phyloP scores from a whole-genome alignment of 768 basidiomycete genomes.

The Pleurotus eryngii region DNA sequence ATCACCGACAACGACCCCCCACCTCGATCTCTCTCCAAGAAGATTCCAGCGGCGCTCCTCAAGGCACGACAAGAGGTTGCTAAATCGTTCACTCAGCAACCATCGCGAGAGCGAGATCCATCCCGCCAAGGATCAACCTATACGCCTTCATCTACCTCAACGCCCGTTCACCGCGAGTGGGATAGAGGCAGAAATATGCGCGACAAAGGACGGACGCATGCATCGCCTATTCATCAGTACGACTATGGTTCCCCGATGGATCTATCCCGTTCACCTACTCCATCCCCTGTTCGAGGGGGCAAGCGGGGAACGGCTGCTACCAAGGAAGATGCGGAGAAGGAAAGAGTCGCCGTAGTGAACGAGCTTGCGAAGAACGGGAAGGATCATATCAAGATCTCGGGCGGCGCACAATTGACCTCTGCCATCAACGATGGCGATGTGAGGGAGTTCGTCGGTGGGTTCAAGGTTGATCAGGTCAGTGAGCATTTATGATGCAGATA shows the following conservation, averaged over 20 bases:
- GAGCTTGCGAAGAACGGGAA: constrained; percentile 59
- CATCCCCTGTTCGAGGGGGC: constrained; percentile 12
- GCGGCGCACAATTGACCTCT: constrained; percentile 42
- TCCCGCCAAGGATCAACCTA: neutral
- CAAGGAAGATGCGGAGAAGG: constrained; percentile 31
- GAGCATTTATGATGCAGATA: constrained; percentile 3
- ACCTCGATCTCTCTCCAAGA: neutral
- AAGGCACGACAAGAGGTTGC: constrained; percentile 2
- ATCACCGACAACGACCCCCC: neutral
- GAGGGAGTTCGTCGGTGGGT: constrained; percentile 61
- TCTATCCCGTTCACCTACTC: constrained; percentile 30
- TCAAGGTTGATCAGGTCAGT: constrained; percentile 71
- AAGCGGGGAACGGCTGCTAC: constrained; percentile 8
- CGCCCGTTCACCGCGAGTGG: constrained; percentile 9
- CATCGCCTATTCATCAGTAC: neutral
- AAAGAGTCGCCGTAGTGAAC: constrained; percentile 39
- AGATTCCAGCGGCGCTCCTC: neutral
- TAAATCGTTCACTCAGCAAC: neutral
- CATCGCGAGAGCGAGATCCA: neutral
- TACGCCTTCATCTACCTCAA: constrained; percentile 14
- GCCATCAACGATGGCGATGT: constrained; percentile 67
- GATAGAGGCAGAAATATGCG: constrained; percentile 15
- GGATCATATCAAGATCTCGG: constrained; percentile 64
- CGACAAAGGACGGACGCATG: constrained; percentile 17
- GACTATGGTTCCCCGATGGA: constrained; percentile 11